A percentile compares a stretch with the other conserved stretches of the same genome.
phyloP scores from a whole-genome alignment of 805 yeast genomes.

The Kodamaea laetipori region DNA sequence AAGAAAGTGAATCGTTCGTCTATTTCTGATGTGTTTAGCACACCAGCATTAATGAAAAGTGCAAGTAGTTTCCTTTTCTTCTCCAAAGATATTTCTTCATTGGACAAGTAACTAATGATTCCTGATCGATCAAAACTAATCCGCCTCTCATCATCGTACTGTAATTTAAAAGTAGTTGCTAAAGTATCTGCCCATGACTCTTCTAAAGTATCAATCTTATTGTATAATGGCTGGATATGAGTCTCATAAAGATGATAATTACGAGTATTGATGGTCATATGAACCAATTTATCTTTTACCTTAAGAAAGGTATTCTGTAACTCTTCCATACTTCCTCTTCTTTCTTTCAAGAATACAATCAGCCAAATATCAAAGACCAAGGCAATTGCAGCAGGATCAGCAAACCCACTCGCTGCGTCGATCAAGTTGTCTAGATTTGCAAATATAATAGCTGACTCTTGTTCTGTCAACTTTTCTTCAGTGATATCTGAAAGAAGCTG shows the following conservation, averaged over 20 bases:
- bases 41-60: constrained; percentile 20
- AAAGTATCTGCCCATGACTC: constrained; percentile 28
- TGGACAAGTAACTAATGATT: constrained; percentile 20
- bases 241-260: constrained; percentile 25
- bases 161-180: constrained; percentile 26
- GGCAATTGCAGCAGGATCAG: constrained; percentile 18
- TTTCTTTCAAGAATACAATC: constrained; percentile 18
- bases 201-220: not conserved
- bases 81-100: constrained; percentile 13
- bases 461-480: constrained; percentile 3
- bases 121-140: constrained; percentile 15
- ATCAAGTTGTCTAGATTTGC: constrained; percentile 24
- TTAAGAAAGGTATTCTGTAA: constrained; percentile 22
- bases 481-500: constrained; percentile 14
- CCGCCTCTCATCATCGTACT: constrained; percentile 13
- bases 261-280: constrained; percentile 30
- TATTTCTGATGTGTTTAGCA: constrained; percentile 17
- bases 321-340: constrained; percentile 6
- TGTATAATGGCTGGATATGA: constrained; percentile 22
- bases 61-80: constrained; percentile 25
- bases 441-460: constrained; percentile 18
- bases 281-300: constrained; percentile 25
- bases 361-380: constrained; percentile 30
- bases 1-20: constrained; percentile 18
- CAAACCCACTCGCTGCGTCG: constrained; percentile 26